Conservation (phyloP, 2,329 filamentous ascomycete genomes). For the Aspergillus eucalypticola region DNA sequence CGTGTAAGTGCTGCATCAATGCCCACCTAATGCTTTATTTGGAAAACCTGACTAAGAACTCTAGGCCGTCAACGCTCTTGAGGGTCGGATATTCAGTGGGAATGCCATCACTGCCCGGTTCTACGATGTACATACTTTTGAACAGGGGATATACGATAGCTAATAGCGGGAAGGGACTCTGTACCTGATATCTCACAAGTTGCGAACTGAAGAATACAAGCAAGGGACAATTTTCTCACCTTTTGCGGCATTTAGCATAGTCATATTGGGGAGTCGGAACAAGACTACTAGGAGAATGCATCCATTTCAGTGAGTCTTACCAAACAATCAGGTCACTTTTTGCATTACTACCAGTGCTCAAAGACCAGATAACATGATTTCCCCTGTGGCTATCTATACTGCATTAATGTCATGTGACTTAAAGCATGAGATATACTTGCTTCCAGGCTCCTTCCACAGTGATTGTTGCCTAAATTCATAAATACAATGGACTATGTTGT, state of each 20-base stretch:
- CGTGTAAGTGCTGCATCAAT: conserved; percentile 60
- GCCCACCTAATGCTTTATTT: background rate
- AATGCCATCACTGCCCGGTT: conserved; percentile 81
- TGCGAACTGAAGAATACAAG: background rate
- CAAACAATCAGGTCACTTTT: too few relatives aligned
- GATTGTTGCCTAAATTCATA: too few relatives aligned
- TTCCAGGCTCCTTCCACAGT: too few relatives aligned
- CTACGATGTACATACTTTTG: conserved; percentile 81
- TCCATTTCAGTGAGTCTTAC: too few relatives aligned
- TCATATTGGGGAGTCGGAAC: background rate
- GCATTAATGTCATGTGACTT: too few relatives aligned
- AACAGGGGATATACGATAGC: conserved; percentile 59
- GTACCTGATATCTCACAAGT: background rate
- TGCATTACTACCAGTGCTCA: too few relatives aligned
- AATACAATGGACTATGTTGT: too few relatives aligned
- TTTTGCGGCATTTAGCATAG: background rate
- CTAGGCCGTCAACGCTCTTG: conserved; percentile 83
- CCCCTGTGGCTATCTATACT: too few relatives aligned
- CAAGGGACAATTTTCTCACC: background rate
- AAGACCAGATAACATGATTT: too few relatives aligned
- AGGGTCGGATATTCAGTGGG: conserved; percentile 84
- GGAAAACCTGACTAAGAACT: background rate
- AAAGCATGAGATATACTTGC: too few relatives aligned
- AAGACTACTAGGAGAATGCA: background rate
- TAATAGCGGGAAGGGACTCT: conserved; percentile 15